Conservation (phyloP, 1,284 basidiomycete genomes). For the Puccinia polysora region DNA sequence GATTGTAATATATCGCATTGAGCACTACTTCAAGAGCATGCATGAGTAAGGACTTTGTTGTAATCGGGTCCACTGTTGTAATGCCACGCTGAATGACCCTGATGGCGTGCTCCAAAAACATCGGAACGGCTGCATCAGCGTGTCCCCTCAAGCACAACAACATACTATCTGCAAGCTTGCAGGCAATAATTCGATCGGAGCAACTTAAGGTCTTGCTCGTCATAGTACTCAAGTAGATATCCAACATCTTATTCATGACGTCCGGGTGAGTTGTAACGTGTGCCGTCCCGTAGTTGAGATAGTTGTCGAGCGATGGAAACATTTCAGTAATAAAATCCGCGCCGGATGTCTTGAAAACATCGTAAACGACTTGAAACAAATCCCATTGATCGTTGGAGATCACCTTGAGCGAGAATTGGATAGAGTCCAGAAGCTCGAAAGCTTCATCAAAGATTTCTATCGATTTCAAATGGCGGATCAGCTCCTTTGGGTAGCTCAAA, state of each 20-base stretch:
- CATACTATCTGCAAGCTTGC: conserved; percentile 76
- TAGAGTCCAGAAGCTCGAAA: conserved; percentile 76
- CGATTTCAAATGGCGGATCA: no score
- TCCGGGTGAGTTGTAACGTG: conserved; percentile 71
- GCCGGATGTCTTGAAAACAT: conserved; percentile 75
- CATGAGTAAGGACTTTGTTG: conserved; percentile 66
- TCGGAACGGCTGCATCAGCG: conserved; percentile 64
- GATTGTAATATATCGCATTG: conserved; percentile 79
- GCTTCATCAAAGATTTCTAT: conserved; percentile 80
- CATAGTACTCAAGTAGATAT: conserved; percentile 76
- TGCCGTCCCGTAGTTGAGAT: conserved; percentile 76
- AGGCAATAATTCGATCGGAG: conserved; percentile 74
- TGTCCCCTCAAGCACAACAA: conserved; percentile 72
- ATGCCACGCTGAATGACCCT: conserved; percentile 55
- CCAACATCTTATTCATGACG: conserved; percentile 65
- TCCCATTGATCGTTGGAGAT: conserved; percentile 81
- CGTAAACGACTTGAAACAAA: conserved; percentile 75
- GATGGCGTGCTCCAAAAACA: conserved; percentile 64
- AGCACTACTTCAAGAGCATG: conserved; percentile 76
- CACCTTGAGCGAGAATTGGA: conserved; percentile 74
- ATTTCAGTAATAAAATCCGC: conserved; percentile 80
- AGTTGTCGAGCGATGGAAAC: conserved; percentile 83
- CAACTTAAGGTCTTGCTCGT: conserved; percentile 70
- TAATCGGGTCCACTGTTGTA: conserved; percentile 56
- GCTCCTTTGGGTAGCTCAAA: not conserved